Evolutionary conservation across 164 flowering plant species (phyloP), one percentile per base, ranked within the genome.

Genomic region (Magnolia changhungtana): DNA sequence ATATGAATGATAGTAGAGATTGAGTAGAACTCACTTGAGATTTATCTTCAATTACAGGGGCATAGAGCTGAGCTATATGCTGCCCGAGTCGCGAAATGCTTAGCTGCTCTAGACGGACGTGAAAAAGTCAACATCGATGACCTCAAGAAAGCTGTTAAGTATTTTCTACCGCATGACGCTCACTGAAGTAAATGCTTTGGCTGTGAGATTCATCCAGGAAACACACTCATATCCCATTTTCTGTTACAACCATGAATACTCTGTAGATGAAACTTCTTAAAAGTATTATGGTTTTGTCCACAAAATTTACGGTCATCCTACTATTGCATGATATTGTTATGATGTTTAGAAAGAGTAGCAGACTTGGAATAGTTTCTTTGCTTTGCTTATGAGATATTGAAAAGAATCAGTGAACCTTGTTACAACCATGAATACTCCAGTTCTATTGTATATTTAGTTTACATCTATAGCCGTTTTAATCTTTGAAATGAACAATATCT

Each of bases 21-120:
- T 55, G 61, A 55, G 61, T 37, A 37, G 45, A 37, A 37, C 45
- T 37, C 45, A 37, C 45, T 37, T 37, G 45, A 55, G 18, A 11
- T 75, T 65, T 72, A 2, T 75, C 74, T 13, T 76, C 18, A 67
- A 74, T 78, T 77, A 19, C 91, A 95, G 99, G 99, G 99, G 73
- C 99, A 95, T 79, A 83, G 99, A 86, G 96, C 99, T 81, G 99
- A 95, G 81, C 82, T 95, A 49, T 95, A 90, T 91, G 97, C 98
- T 83, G 86, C 94, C 50, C 93, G 98, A 72, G 98, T 95, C 77
- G 98, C 99, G 65, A 92, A 89, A 84, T 93, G 98, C 82, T 86
- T 95, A 78, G 92, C 98, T 83, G 96, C 99, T 77, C 29, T 93
- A 21, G 98, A 95, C 72, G 99, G 99, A 66, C 96, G 99, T 68